A percentile compares a stretch with the other conserved stretches of the same genome.
These are phyloP conservation scores for Monilinia polystroma DNA, from an alignment of 2,329 filamentous ascomycete genomes.

Conservation along the genomic window DNA sequence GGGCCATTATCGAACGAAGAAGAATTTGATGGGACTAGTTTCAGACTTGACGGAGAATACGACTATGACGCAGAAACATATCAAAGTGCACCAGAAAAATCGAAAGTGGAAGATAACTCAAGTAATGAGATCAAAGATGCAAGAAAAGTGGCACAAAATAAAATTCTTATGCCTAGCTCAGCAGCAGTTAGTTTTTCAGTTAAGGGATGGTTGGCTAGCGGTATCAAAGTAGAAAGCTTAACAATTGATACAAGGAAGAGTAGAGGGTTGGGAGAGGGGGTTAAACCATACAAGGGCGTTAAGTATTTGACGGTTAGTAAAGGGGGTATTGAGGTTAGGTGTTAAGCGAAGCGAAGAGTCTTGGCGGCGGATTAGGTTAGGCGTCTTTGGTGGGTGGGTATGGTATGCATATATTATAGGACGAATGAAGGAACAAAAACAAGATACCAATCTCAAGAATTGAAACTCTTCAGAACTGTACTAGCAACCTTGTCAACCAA, in stretches of 20 bases:
- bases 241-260: constrained; percentile 74
- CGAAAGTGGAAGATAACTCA: constrained; percentile 42
- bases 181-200: constrained; percentile 70
- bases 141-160: constrained; percentile 64
- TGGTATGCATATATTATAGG: constrained; percentile 8
- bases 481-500: neutral
- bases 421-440: neutral
- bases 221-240: constrained; percentile 67
- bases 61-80: constrained; percentile 56
- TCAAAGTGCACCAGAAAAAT: constrained; percentile 44
- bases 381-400: constrained; percentile 14
- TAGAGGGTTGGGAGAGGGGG: constrained; percentile 77
- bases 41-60: constrained; percentile 42
- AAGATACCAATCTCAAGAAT: neutral
- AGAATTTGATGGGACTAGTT: constrained; percentile 44
- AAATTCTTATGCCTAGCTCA: constrained; percentile 76
- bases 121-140: constrained; percentile 47
- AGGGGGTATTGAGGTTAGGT: constrained; percentile 62
- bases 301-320: constrained; percentile 86
- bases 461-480: neutral
- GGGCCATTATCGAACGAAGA: constrained; percentile 57
- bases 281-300: constrained; percentile 96
- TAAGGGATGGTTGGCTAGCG: constrained; percentile 67
- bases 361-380: constrained; percentile 12
- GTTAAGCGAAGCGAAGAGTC: constrained; percentile 38